Evolutionary conservation across 1,284 basidiomycete species (phyloP), one percentile per base, ranked within the genome.

Genomic region (Tilletia indica): DNA sequence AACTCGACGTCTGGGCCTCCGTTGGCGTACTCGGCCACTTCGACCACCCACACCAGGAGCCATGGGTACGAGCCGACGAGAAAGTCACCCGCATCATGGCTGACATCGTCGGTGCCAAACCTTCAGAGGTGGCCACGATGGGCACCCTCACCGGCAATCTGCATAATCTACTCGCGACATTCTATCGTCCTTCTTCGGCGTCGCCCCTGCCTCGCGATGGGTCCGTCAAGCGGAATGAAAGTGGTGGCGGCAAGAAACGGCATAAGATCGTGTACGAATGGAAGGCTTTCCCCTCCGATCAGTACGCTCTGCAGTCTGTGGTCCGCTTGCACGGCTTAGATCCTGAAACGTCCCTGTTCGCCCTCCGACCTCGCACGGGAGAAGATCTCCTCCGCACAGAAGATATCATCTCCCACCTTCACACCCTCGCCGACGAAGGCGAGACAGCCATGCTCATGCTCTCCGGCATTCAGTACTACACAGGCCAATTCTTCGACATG

Each of bases 191-290:
- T 2, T 61, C 58, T 25, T 61, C 58, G 31, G 25, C 75, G 49
- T 72, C 70, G 68, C 76, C 76, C 2, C 19, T 49, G 3, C 68
- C 42, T 6, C n/a, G 8, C 6, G 72, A 75, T 38, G 76, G 76
- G 51, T 58, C 78, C 19, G 73, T 68, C 68, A 68, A 66, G 67
- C 54, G 69, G 21, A 72, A 72, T n/a, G 71, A 69, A 51, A 19
- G 21, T 36, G 45, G 25, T 12, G 63, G 21, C 14, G 9, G 31
- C 39, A 76, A 78, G 70, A 25, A 54, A n/a, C 74, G 74, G 69
- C 94, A 89, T 88, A 98, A 97, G 88, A 95, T 99, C 84, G 87
- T 99, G 72, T 97, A 93, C 85, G 97, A 99, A 87, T 89, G 90
- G 56, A 91, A 89, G 73, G 94, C 95, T 1, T 99, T 99, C 85